phyloP scores from a whole-genome alignment of 768 basidiomycete genomes.

The Holtermanniella nyarrowii region DNA sequence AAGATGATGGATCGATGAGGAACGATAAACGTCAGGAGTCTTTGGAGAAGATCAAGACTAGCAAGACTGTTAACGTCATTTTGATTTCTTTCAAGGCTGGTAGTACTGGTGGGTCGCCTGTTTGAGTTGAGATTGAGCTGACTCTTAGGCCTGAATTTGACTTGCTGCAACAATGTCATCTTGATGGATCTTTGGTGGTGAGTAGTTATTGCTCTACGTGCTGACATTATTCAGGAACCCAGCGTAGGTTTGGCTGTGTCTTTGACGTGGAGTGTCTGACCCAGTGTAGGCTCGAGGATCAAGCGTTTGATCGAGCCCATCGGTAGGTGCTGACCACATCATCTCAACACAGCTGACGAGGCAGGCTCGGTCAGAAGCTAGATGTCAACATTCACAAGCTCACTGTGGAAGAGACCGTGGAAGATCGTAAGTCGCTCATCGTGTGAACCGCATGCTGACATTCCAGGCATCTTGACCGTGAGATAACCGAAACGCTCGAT shows the following conservation, averaged over 20 bases:
- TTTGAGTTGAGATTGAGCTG: neutral
- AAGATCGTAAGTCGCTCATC: conserved; percentile 54
- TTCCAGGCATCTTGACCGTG: conserved; percentile 24
- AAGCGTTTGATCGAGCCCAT: conserved; percentile 87
- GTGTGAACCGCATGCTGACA: neutral
- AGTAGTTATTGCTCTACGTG: conserved; percentile 8
- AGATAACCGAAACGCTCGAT: too few species aligned
- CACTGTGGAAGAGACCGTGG: conserved; percentile 74
- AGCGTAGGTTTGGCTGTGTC: neutral
- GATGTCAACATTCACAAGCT: conserved; percentile 64
- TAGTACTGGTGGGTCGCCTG: conserved; percentile 56
- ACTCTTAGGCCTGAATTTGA: conserved; percentile 66
- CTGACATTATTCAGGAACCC: conserved; percentile 9
- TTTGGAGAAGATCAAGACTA: conserved; percentile 59
- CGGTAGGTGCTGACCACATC: conserved; percentile 40
- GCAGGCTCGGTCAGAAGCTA: conserved; percentile 65
- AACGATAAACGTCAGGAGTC: conserved; percentile 65
- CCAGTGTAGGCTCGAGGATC: conserved; percentile 57
- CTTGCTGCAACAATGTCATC: conserved; percentile 88
- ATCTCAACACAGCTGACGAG: neutral
- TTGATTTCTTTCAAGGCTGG: conserved; percentile 95
- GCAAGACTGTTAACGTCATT: conserved; percentile 57
- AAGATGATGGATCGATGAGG: conserved; percentile 83
- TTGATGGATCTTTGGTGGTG: conserved; percentile 84
- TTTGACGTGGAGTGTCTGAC: neutral